Evolutionary conservation across 148 eudicot species (phyloP).

Genomic region (Chenopodium formosanum): DNA sequence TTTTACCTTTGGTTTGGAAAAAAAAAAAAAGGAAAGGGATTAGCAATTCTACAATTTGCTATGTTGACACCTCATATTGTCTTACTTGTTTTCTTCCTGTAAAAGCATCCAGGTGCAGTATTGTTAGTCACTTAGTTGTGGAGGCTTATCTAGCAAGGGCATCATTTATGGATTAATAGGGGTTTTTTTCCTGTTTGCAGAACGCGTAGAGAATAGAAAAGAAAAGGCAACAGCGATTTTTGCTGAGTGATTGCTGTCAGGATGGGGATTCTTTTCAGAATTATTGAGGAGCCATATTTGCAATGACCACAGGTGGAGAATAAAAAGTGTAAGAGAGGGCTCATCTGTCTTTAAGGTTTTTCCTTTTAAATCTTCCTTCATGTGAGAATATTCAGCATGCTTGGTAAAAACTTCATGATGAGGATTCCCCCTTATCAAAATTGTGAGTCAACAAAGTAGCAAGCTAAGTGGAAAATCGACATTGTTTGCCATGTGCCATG

Average conservation of each 20-base stretch:
- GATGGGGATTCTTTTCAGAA: conserved; percentile 49
- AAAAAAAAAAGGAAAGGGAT: neutral
- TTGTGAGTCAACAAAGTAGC: conserved; percentile 36
- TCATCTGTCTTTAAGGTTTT: conserved; percentile 32
- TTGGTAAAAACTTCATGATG: conserved; percentile 27
- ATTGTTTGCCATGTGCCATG: conserved; percentile 32
- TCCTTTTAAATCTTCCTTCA: neutral
- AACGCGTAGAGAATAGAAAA: conserved; percentile 6
- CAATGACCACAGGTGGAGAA: conserved; percentile 30
- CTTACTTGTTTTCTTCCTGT: conserved; percentile 2
- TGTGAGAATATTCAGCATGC: conserved; percentile 41
- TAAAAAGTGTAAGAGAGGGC: conserved; percentile 21
- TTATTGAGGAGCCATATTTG: conserved; percentile 38
- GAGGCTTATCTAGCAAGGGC: neutral
- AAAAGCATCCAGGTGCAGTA: conserved; percentile 18
- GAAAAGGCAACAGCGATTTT: conserved; percentile 34
- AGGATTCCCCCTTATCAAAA: conserved; percentile 54
- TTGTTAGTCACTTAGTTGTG: neutral
- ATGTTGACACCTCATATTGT: neutral
- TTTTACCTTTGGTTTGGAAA: neutral
- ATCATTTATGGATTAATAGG: neutral
- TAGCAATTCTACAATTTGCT: neutral
- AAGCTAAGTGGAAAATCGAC: conserved; percentile 23
- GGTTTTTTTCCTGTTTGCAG: neutral
- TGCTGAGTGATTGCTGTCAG: conserved; percentile 26